Evolutionary conservation across 768 basidiomycete species (phyloP).

Genomic region (Hortiboletus campestris): DNA sequence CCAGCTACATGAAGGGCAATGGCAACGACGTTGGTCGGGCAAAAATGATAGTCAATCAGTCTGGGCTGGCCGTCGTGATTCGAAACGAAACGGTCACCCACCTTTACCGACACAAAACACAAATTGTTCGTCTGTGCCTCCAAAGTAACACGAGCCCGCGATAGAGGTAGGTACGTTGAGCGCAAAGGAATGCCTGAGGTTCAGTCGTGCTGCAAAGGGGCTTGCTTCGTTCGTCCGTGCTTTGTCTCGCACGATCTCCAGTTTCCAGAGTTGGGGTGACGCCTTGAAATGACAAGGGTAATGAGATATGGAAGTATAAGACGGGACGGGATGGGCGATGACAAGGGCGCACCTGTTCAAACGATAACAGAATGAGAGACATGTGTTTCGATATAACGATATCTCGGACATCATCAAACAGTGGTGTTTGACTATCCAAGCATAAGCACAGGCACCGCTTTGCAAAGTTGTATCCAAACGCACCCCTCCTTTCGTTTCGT

Average conservation of each 20-base stretch:
- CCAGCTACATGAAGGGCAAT: slow-evolving; percentile 50
- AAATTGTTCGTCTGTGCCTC: slow-evolving; percentile 72
- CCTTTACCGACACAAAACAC: slow-evolving; percentile 82
- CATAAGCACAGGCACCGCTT: background rate
- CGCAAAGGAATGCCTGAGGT: slow-evolving; percentile 61
- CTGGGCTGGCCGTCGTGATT: background rate
- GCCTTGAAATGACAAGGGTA: slow-evolving; percentile 38
- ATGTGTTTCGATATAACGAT: slow-evolving; percentile 45
- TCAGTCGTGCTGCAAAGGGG: slow-evolving; percentile 22
- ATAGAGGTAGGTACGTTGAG: slow-evolving; percentile 66
- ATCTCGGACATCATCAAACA: slow-evolving; percentile 53
- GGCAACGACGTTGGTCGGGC: no score
- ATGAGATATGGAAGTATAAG: background rate
- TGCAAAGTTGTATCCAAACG: slow-evolving; percentile 3
- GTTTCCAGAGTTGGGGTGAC: slow-evolving; percentile 72
- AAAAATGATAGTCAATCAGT: background rate
- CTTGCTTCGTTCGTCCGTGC: slow-evolving; percentile 31
- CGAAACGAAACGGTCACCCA: slow-evolving; percentile 21
- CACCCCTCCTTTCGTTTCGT: slow-evolving; percentile 47
- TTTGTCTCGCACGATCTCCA: slow-evolving; percentile 58
- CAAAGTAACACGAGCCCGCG: slow-evolving; percentile 79
- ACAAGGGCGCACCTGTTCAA: slow-evolving; percentile 22
- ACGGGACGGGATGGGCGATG: background rate
- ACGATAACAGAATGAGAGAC: slow-evolving; percentile 41
- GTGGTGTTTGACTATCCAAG: slow-evolving; percentile 44